Evolutionary conservation across 148 eudicot species (phyloP), one percentile per base, ranked within the genome.

Genomic region (Rhododendron simsii): DNA sequence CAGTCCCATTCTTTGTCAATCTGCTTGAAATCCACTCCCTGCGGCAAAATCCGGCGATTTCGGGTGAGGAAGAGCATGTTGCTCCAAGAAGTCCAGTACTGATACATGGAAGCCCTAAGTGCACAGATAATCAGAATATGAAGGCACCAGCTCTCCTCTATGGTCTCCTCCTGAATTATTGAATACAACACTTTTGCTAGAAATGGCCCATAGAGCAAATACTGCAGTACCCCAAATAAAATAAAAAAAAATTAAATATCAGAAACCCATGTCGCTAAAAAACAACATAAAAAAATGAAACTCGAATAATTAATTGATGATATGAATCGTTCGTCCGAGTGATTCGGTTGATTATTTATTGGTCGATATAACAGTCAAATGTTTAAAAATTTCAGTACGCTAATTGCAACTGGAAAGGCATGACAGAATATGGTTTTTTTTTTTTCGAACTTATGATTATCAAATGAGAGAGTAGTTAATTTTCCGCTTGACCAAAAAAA

Each of bases 1-100:
- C 99, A 96, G 86, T 96, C 81, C 96, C 96, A 95, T 87, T 96
- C 99, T 28, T 85, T 89, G 47, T 96, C 99, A 48, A 96, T 91
- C 87, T 96, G 99, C 82, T 94, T 90, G 80, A 95, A 96, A 80
- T 93, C 96, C 30, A 94, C 88, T 1, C 98, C 95, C 88, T 90
- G 87, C 8, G 84, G 87, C 23, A 86, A 48, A 65, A 96, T 94
- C 2, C 91, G 90, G 39, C 94, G 95, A 28, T 91, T 88, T 1
- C 88, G 87, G 78, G 89, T 92, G n/a, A 95, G 90, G 86, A 92
- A 95, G 61, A 90, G 92, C 95, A 91, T 95, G 92, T 80, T 96
- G 83, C 90, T 81, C 80, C 77, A 93, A 69, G 91, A 53, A 48
- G 91, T 88, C 95, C 95, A 96, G 18, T 57, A 73, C 76, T 87